These are phyloP conservation scores for Sugiyamaella grinbergsii DNA, from an alignment of 1,139 yeast species.

Conservation along the genomic window DNA sequence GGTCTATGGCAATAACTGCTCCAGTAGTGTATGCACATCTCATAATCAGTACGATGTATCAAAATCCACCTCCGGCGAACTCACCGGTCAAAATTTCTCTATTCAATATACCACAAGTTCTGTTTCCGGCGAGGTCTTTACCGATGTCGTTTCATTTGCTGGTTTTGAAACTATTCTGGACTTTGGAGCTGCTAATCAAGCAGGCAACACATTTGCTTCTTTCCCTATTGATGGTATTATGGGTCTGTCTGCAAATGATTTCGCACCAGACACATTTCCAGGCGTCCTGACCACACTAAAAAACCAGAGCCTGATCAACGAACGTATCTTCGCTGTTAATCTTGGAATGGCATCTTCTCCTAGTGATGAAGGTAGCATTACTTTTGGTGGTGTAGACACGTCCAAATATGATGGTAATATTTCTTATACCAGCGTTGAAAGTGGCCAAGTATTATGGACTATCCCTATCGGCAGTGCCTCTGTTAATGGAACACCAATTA, in stretches of 20 bases:
- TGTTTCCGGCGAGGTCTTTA: constrained; percentile 53
- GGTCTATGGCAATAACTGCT: constrained; percentile 60
- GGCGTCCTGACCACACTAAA: constrained; percentile 48
- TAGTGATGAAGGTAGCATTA: constrained; percentile 48
- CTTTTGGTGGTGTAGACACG: constrained; percentile 49
- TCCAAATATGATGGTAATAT: constrained; percentile 50
- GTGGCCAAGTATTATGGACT: constrained; percentile 56
- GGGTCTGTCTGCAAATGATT: constrained; percentile 53
- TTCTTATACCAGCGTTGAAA: constrained; percentile 47
- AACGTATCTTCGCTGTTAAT: constrained; percentile 48
- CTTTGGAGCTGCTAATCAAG: constrained; percentile 57
- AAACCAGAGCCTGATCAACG: constrained; percentile 43
- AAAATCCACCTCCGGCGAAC: constrained; percentile 31
- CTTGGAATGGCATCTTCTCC: constrained; percentile 45
- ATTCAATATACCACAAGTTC: constrained; percentile 58
- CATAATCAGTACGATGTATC: constrained; percentile 42
- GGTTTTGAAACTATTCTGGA: constrained; percentile 49
- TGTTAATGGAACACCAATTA: constrained; percentile 42
- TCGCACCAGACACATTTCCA: constrained; percentile 39
- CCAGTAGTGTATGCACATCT: constrained; percentile 49
- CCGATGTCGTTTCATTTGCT: constrained; percentile 48
- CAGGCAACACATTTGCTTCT: constrained; percentile 55
- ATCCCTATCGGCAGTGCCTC: constrained; percentile 48
- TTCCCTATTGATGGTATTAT: constrained; percentile 63
- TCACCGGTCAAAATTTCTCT: constrained; percentile 42